Base-by-base conservation (phyloP, 2,329 filamentous ascomycete species). In the Botrytis tulipae region DNA sequence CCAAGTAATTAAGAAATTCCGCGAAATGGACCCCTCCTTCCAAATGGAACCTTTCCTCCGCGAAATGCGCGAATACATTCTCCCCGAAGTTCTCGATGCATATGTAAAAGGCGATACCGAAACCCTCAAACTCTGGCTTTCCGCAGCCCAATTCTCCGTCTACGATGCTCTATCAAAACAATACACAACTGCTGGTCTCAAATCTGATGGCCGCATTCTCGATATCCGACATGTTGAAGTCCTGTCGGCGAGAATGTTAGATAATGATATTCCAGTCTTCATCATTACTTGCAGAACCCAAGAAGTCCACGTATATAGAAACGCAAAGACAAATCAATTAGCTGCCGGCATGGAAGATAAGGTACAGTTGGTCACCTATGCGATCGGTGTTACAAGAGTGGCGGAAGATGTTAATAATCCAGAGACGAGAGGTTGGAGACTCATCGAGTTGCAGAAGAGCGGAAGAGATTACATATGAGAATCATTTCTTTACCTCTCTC, bases 391-490 rank as follows among this genome's bases (percentile, higher is more conserved):
- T 75, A 99, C 96, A 5, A 88, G 96, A 77, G 90, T 97, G 74
- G 91, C 96, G 3, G 96, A 99, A 82, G 96, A 99, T 78, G 95
- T 98, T 78, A 95, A 91, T 86, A 98, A 99, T 83, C 93, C 94
- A 2, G 96, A 99, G 85, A 99, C 96, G 18, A 89, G 95, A 81
- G 96, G 96, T 46, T 99, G 96, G 96, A 91, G 95, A 80, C 86
- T 99, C 83, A 98, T 99, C 81, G 96, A 99, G 85, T 90, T 99
- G 86, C 96, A 99, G 84, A 99, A 99, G 91, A 97, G 94, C 83
- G 95, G 93, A 73, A 90, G 96, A 80, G 96, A 99, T 84, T 98
- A 92, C 80, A 90, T 92, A 77, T 93, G 85, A 89, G 46, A 60
- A n/a, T 51, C 22, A 59, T 20, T 18, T 59, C 61, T 70, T 22